Evolutionary conservation across 2,329 filamentous ascomycete genomes (phyloP).

Genomic region (Colletotrichum aenigma): DNA sequence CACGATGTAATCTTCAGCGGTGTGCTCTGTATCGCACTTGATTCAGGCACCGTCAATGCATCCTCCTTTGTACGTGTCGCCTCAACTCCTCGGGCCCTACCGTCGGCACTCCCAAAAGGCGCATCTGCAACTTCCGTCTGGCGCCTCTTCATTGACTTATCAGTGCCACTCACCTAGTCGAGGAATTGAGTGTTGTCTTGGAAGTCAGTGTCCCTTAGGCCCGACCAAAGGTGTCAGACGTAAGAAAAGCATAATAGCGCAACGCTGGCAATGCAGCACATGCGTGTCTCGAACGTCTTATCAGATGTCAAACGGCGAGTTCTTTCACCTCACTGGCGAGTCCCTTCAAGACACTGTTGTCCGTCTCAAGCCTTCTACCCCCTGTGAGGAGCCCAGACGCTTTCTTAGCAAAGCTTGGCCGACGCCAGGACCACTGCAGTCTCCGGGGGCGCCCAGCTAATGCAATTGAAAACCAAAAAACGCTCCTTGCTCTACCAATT

Average conservation of each 20-base stretch:
- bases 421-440: background rate
- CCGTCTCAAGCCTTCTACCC: constrained; percentile 4
- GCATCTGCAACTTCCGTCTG: background rate
- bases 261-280: background rate
- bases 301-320: background rate
- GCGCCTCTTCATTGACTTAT: background rate
- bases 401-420: constrained; percentile 1
- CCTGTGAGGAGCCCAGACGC: background rate
- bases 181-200: background rate
- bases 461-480: background rate
- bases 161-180: background rate
- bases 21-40: background rate
- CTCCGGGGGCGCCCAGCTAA: background rate
- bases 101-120: background rate
- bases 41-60: constrained; percentile 8
- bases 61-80: background rate
- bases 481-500: background rate
- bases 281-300: constrained; percentile 8
- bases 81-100: background rate
- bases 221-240: background rate
- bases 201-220: background rate
- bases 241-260: background rate
- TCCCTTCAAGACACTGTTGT: background rate
- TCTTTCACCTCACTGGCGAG: background rate
- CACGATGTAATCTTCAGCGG: background rate